Conservation (phyloP, 768 basidiomycete genomes). For the Kwoniella dendrophila region DNA sequence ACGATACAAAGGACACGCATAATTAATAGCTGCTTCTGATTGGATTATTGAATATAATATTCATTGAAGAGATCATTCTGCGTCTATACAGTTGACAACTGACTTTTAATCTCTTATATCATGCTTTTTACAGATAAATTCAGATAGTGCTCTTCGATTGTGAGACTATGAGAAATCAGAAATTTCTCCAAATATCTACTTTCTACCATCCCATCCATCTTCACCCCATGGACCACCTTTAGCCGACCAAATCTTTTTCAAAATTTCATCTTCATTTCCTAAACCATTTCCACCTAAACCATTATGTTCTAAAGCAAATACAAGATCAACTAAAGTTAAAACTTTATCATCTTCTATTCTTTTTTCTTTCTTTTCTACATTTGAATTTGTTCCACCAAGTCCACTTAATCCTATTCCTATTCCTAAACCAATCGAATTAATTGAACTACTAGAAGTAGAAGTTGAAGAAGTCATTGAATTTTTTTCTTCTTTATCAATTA, state of each 20-base stretch:
- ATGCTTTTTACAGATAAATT: too few relatives aligned
- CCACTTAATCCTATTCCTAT: background rate
- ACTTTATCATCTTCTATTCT: slow-evolving; percentile 42
- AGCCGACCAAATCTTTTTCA: slow-evolving; percentile 27
- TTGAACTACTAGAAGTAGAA: background rate
- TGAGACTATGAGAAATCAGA: too few relatives aligned
- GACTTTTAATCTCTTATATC: too few relatives aligned
- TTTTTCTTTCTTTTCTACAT: slow-evolving; percentile 22
- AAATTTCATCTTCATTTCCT: slow-evolving; percentile 32
- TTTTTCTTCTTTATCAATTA: background rate
- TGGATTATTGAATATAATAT: too few relatives aligned
- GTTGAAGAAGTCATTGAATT: background rate
- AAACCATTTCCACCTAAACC: slow-evolving; percentile 27
- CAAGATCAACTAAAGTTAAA: slow-evolving; percentile 42
- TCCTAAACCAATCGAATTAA: too few relatives aligned
- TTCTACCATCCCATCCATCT: slow-evolving; percentile 24
- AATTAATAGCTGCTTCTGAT: too few relatives aligned
- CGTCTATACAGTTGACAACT: too few relatives aligned
- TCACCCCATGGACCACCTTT: slow-evolving; percentile 40
- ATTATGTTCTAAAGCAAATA: slow-evolving; percentile 45
- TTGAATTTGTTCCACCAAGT: background rate
- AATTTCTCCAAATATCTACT: too few relatives aligned
- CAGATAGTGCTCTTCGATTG: too few relatives aligned
- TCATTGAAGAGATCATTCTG: too few relatives aligned
- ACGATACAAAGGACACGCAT: too few relatives aligned